phyloP scores from a whole-genome alignment of 495 filamentous ascomycete genomes.

The Neurospora tetraspora region DNA sequence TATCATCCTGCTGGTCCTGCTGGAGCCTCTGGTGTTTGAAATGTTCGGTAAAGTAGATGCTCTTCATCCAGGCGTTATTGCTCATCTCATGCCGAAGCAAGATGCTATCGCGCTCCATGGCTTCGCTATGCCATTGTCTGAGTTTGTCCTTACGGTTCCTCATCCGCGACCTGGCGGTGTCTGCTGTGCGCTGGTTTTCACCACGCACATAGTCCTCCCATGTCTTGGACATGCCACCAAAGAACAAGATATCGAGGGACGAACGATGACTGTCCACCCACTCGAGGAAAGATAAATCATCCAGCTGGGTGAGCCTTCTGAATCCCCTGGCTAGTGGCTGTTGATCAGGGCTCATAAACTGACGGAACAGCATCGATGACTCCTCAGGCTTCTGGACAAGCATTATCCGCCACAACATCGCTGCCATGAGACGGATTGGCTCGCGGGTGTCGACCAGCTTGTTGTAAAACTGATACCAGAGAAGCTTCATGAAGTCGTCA shows the following conservation, averaged over 20 bases:
- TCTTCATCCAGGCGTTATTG: constrained; percentile 83
- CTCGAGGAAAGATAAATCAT: constrained; percentile 71
- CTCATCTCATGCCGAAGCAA: constrained; percentile 71
- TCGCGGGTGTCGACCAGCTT: constrained; percentile 59
- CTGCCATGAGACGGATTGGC: constrained; percentile 63
- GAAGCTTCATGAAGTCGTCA: constrained; percentile 62
- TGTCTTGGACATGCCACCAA: constrained; percentile 59
- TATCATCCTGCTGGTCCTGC: constrained; percentile 88
- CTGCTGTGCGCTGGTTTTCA: constrained; percentile 68
- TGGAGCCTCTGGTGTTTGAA: constrained; percentile 76
- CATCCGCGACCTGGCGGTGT: constrained; percentile 56
- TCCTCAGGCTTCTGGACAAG: constrained; percentile 91
- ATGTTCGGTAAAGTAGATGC: constrained; percentile 85
- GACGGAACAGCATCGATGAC: constrained; percentile 56
- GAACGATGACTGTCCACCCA: constrained; percentile 83
- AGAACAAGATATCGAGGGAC: constrained; percentile 72
- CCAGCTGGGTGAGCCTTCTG: constrained; percentile 71
- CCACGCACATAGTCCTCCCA: constrained; percentile 79
- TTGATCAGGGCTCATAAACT: constrained; percentile 59
- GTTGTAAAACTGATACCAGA: constrained; percentile 85
- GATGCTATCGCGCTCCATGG: constrained; percentile 55
- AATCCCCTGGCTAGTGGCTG: constrained; percentile 67
- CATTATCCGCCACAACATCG: constrained; percentile 78
- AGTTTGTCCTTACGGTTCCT: constrained; percentile 72
- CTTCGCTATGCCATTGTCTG: constrained; percentile 62